Percentiles rank a stretch among this genome's conserved stretches.
These are phyloP conservation scores for Karstenula rhodostoma DNA, from an alignment of 2,329 filamentous ascomycete genomes.

Conservation along the genomic window DNA sequence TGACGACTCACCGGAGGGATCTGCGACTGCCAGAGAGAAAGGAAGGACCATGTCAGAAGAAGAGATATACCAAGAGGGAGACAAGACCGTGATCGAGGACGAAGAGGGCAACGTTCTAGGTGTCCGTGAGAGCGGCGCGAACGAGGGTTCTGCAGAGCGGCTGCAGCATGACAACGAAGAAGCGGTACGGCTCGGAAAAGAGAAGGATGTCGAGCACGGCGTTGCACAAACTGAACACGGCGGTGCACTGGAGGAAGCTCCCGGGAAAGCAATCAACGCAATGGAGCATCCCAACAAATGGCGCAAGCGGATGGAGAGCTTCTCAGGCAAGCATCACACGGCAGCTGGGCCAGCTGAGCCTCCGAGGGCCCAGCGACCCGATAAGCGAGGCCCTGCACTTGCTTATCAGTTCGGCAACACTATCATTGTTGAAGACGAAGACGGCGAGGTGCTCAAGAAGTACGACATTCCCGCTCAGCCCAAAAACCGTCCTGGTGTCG, in stretches of 20 bases:
- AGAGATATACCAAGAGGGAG: slow-evolving; percentile 82
- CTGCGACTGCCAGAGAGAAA: slow-evolving; percentile 46
- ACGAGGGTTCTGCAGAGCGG: slow-evolving; percentile 63
- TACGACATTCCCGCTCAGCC: slow-evolving; percentile 72
- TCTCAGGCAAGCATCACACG: slow-evolving; percentile 54
- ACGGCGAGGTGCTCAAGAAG: slow-evolving; percentile 85
- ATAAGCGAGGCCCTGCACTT: slow-evolving; percentile 72
- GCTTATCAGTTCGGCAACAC: slow-evolving; percentile 89
- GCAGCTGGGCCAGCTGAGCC: slow-evolving; percentile 47
- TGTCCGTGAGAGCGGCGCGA: slow-evolving; percentile 60
- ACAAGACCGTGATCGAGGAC: slow-evolving; percentile 82
- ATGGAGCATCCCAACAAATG: slow-evolving; percentile 51
- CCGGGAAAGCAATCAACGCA: slow-evolving; percentile 49
- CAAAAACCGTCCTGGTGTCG: slow-evolving; percentile 49
- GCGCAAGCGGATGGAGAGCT: slow-evolving; percentile 56
- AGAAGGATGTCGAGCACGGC: slow-evolving; percentile 55
- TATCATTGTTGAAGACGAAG: slow-evolving; percentile 87
- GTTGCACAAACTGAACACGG: slow-evolving; percentile 60
- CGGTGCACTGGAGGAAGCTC: slow-evolving; percentile 46
- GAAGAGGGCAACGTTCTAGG: slow-evolving; percentile 85
- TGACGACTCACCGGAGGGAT: slow-evolving; percentile 49
- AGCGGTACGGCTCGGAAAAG: slow-evolving; percentile 62
- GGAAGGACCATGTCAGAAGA: slow-evolving; percentile 49
- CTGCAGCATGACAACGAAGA: slow-evolving; percentile 66
- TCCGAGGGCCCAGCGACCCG: slow-evolving; percentile 42